Evolutionary conservation across 1,284 basidiomycete species (phyloP).

Genomic region (Exsudoporus floridanus): DNA sequence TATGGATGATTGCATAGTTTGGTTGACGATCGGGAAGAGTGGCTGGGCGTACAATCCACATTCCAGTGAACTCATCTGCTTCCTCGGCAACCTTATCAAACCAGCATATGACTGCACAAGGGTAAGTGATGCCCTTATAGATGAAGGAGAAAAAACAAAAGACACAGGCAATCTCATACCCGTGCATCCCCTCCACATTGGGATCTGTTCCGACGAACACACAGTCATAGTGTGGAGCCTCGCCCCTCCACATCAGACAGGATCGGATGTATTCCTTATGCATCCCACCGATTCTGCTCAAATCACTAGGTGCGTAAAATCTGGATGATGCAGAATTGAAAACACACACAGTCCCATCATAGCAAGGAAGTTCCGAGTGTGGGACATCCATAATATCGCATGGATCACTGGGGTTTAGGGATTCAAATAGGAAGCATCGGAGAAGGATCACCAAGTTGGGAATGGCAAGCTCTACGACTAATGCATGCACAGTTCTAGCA

Average conservation of each 20-base stretch:
- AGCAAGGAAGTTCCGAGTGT: not conserved
- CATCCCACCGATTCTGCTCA: slow-evolving; percentile 25
- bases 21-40: not conserved
- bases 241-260: slow-evolving; percentile 14
- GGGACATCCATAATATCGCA: not conserved
- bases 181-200: slow-evolving; percentile 8
- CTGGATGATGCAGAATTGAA: slow-evolving; percentile 14
- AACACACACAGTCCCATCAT: slow-evolving; percentile 2
- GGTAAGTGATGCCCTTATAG: slow-evolving; percentile 1
- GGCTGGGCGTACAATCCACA: slow-evolving; percentile 9
- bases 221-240: slow-evolving; percentile 16
- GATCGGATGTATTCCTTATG: slow-evolving; percentile 26
- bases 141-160: slow-evolving; percentile 15
- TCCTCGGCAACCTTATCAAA: slow-evolving; percentile 11
- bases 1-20: not conserved
- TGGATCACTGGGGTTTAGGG: slow-evolving; percentile 1
- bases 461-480: slow-evolving; percentile 13
- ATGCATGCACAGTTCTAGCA: slow-evolving; percentile 1
- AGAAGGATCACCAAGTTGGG: slow-evolving; percentile 14
- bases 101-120: slow-evolving; percentile 14
- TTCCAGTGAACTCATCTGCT: slow-evolving; percentile 14
- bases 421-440: slow-evolving; percentile 1
- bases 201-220: slow-evolving; percentile 21
- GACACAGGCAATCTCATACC: slow-evolving; percentile 17
- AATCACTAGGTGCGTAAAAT: slow-evolving; percentile 34